Conservation (phyloP, 306 rosid species). For the Sicyos baderoa region DNA sequence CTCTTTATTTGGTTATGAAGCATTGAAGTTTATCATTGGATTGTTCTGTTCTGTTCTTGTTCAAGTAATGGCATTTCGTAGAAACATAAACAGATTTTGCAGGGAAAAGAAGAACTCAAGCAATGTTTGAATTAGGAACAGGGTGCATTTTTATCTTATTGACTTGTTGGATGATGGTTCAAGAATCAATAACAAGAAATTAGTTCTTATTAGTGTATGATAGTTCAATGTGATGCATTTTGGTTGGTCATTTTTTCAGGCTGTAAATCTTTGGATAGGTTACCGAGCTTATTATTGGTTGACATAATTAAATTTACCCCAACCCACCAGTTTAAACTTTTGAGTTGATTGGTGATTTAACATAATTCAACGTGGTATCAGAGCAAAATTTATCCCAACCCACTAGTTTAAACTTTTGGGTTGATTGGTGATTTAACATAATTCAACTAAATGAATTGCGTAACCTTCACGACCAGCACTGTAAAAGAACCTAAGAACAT, state of each 20-base stretch:
- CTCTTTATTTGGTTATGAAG: neutral
- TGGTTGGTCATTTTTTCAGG: neutral
- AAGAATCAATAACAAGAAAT: neutral
- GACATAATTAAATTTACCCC: no score
- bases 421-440: no score
- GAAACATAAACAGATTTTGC: neutral
- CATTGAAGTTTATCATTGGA: neutral
- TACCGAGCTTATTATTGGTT: neutral
- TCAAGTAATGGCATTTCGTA: slow-evolving; percentile 4
- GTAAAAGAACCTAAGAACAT: neutral
- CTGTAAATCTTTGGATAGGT: neutral
- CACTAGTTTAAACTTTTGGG: no score
- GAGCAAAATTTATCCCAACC: no score
- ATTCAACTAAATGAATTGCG: neutral
- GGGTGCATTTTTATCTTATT: neutral
- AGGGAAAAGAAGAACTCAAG: neutral
- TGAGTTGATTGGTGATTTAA: no score
- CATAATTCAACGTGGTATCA: no score
- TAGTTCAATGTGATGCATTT: neutral
- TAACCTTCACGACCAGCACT: neutral
- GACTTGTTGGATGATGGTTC: neutral
- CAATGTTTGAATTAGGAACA: neutral
- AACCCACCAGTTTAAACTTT: no score
- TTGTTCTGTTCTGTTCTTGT: neutral
- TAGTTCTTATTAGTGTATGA: neutral